phyloP scores from a whole-genome alignment of 331 rosid species.

The Pyracantha coccinea region DNA sequence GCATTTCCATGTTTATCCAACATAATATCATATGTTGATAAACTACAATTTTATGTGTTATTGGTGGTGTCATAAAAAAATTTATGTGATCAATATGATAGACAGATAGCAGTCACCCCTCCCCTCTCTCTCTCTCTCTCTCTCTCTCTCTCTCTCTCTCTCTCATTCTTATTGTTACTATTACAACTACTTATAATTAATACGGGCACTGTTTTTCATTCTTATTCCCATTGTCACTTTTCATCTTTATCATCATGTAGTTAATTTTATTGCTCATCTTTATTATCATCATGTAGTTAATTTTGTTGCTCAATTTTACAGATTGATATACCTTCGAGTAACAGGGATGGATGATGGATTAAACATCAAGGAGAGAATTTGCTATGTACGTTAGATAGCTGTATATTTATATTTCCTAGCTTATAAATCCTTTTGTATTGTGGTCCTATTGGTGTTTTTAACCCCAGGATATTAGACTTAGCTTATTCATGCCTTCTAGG shows the following conservation, averaged over 20 bases:
- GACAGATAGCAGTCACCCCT: background rate
- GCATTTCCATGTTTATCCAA: background rate
- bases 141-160: background rate
- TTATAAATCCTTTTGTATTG: slow-evolving; percentile 4
- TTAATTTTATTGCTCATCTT: background rate
- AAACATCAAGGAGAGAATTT: slow-evolving; percentile 71
- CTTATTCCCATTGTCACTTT: background rate
- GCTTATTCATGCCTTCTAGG: background rate
- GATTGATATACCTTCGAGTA: slow-evolving; percentile 84
- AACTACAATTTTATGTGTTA: background rate
- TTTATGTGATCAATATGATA: background rate
- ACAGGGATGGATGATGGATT: slow-evolving; percentile 95
- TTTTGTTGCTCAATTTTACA: slow-evolving; percentile 21
- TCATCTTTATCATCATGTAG: background rate
- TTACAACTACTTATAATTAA: background rate
- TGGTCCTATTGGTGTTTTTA: background rate
- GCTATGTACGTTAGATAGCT: slow-evolving; percentile 54
- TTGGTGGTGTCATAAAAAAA: background rate
- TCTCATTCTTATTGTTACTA: background rate
- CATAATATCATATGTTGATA: background rate
- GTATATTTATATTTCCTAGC: background rate
- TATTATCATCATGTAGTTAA: background rate
- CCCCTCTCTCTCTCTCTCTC: background rate
- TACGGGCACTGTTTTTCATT: background rate
- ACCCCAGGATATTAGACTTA: background rate